These are phyloP conservation scores for Babesia divergens DNA, from an alignment of 169 alveolate genomes.

Conservation along the genomic window DNA sequence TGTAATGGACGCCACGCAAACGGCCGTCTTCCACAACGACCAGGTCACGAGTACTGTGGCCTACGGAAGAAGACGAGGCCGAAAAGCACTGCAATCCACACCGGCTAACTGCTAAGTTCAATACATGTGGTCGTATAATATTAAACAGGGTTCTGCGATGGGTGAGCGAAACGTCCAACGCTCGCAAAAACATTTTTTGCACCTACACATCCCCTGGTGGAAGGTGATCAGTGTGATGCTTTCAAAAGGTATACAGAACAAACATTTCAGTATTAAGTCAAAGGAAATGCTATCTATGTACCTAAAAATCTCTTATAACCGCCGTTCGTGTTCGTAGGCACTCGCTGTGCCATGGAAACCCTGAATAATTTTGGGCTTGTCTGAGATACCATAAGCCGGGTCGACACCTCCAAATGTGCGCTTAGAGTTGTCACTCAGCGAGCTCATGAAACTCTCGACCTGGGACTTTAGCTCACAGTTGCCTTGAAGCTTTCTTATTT, in stretches of 20 bases:
- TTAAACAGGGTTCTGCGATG: not conserved
- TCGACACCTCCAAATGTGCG: conserved; percentile 56
- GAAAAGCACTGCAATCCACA: not conserved
- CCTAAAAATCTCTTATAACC: not conserved
- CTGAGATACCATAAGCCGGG: conserved; percentile 23
- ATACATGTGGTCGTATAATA: too few relatives aligned
- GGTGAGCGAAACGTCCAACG: conserved; percentile 3
- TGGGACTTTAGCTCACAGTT: not conserved
- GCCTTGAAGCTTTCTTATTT: conserved; percentile 10
- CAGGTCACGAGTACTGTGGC: not conserved
- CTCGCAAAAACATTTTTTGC: conserved; percentile 8
- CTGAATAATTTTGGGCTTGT: not conserved
- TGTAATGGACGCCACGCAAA: conserved; percentile 56
- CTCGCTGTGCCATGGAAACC: conserved; percentile 60
- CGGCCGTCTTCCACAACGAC: conserved; percentile 36
- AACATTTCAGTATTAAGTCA: too few relatives aligned
- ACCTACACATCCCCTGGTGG: not conserved
- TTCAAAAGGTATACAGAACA: too few relatives aligned
- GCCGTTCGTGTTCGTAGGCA: conserved; percentile 39
- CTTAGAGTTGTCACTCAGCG: conserved; percentile 19
- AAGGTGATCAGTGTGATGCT: not conserved
- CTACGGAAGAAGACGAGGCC: not conserved
- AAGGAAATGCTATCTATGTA: too few relatives aligned
- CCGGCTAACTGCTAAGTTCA: too few relatives aligned
- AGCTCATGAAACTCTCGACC: conserved; percentile 14